Evolutionary conservation across 345 rosid genomes (phyloP), one percentile per base, ranked within the genome.

Genomic region (Arabidopsis suecica): DNA sequence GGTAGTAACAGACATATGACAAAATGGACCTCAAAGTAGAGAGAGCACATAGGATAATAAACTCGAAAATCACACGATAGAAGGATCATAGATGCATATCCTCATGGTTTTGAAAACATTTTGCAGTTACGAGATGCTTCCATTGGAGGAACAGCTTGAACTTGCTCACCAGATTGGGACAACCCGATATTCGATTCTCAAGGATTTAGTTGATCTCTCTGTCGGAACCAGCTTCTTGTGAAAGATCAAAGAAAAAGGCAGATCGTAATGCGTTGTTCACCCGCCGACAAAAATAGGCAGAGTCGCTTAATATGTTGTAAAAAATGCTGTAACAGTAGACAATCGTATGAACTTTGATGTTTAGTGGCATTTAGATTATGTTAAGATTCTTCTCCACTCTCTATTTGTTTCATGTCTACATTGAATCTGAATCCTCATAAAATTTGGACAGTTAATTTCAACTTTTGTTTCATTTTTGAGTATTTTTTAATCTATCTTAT

Each of bases 111-210:
- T 45, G 7, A 42, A 70, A 37, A 16, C 45, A 72, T 69, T 69
- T 65, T 82, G 87, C 86, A 95, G 99, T 78, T 95, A 86, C 47
- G 97, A 92, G 84, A 91, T 89, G 94, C 90, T 95, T 50, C 88
- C 90, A 9, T 70, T 89, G 85, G 99, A 92, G 76, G 92, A 92
- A 76, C 98, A 95, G 65, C 85, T 88, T 51, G 94, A 88, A 69
- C 88, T 95, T 42, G 96, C 97, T 30, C 81, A 85, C 48, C 99
- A 95, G 88, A 83, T 85, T 61, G 91, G 97, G 61, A 92, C 99
- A 18, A 90, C 94, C 18, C 89, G 99, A 6, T 75, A 88, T n/a
- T 93, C 89, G 58, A 85, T 95, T 61, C 84, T 95, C 51, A 73
- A 92, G 9, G 90, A 89, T 78, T 78, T 92, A 76, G 90, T 88